A percentile compares a stretch with the other conserved stretches of the same genome.
Conservation (phyloP, 2,329 filamentous ascomycete species). For the Falciphora oryzae region DNA sequence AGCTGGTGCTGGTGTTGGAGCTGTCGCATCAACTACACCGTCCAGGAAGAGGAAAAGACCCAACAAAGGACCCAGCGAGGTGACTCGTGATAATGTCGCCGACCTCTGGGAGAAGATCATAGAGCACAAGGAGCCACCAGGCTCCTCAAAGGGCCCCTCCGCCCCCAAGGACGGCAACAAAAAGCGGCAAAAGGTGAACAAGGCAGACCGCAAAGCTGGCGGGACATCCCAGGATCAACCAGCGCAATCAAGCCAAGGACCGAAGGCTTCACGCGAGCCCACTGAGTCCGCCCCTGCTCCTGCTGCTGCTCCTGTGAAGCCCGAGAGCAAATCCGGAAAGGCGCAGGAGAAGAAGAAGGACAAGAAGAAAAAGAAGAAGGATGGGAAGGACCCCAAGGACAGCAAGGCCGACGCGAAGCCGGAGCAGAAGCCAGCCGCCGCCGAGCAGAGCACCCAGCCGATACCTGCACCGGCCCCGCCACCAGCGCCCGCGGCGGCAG, state of each 20-base stretch:
- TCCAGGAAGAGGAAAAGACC: slow-evolving; percentile 55
- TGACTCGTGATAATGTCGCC: slow-evolving; percentile 66
- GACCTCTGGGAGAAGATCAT: slow-evolving; percentile 76
- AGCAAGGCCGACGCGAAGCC: background rate
- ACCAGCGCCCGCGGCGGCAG: background rate
- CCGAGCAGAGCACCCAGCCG: background rate
- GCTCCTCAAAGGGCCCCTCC: background rate
- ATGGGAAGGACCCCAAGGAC: slow-evolving; percentile 15
- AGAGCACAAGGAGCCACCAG: slow-evolving; percentile 51
- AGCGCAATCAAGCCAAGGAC: background rate
- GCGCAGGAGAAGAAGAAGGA: slow-evolving; percentile 25
- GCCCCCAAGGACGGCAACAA: slow-evolving; percentile 21
- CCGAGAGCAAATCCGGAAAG: slow-evolving; percentile 17
- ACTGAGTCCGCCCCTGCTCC: background rate
- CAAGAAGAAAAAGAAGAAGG: slow-evolving; percentile 25
- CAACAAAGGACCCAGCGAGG: slow-evolving; percentile 28
- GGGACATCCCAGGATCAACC: slow-evolving; percentile 18
- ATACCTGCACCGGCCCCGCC: slow-evolving; percentile 5
- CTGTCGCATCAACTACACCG: slow-evolving; percentile 31
- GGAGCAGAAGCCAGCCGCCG: background rate
- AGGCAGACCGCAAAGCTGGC: slow-evolving; percentile 17
- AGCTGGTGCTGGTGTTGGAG: background rate
- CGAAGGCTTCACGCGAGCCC: background rate
- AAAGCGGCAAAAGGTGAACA: slow-evolving; percentile 27
- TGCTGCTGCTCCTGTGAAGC: background rate